Conservation (phyloP, 306 rosid genomes). For the Vigna angularis region DNA sequence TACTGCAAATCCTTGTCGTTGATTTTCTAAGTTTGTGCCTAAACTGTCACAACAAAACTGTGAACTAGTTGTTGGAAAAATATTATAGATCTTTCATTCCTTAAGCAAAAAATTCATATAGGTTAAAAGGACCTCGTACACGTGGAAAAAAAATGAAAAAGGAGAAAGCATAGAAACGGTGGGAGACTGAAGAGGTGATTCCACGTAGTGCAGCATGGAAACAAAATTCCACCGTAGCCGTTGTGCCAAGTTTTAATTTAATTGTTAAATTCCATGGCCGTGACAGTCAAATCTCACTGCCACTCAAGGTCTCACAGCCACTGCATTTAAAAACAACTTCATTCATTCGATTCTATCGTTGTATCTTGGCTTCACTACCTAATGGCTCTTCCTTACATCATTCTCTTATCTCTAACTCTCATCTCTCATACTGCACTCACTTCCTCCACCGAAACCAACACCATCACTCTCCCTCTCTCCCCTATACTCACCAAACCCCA, state of each 20-base stretch:
- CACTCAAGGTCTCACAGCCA: background rate
- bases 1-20: too few species aligned
- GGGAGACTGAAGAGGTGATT: too few species aligned
- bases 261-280: background rate
- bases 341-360: background rate
- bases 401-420: constrained; percentile 22
- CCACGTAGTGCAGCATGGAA: too few species aligned
- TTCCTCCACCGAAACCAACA: constrained; percentile 33
- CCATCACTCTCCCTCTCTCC: constrained; percentile 61
- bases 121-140: too few species aligned
- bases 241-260: background rate
- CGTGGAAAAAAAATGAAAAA: too few species aligned
- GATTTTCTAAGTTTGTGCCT: too few species aligned
- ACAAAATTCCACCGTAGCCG: background rate
- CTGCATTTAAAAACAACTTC: background rate
- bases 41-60: too few species aligned
- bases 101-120: too few species aligned
- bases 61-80: too few species aligned
- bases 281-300: background rate
- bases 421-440: constrained; percentile 42
- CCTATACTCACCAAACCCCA: constrained; percentile 45
- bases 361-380: background rate
- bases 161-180: too few species aligned
- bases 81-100: too few species aligned
- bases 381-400: constrained; percentile 42